Evolutionary conservation across 495 filamentous ascomycete genomes (phyloP).

Genomic region (Tuber calosporum): DNA sequence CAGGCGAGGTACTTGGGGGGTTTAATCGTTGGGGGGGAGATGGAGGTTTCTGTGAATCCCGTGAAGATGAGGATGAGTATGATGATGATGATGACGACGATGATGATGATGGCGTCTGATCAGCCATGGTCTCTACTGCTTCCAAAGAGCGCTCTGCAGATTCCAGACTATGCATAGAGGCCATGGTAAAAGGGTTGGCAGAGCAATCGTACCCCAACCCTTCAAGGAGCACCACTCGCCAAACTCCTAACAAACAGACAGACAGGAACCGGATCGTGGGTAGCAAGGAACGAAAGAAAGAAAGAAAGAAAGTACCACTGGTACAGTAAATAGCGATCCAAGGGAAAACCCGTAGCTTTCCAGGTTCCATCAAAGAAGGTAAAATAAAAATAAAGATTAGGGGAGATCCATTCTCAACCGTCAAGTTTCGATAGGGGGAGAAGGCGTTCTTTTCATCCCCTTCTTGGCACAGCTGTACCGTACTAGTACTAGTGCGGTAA

Average conservation of each 20-base stretch:
- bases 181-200: slow-evolving; percentile 9
- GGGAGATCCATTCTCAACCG: slow-evolving; percentile 2
- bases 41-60: slow-evolving; percentile 11
- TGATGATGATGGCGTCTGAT: slow-evolving; percentile 11
- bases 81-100: slow-evolving; percentile 7
- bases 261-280: neutral
- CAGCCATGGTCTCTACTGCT: neutral
- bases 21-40: slow-evolving; percentile 20
- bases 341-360: slow-evolving; percentile 2
- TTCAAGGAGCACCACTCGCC: neutral
- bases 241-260: neutral
- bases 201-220: neutral
- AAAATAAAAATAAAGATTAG: neutral
- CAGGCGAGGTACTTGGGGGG: slow-evolving; percentile 14
- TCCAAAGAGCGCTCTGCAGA: slow-evolving; percentile 3
- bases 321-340: neutral
- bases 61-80: slow-evolving; percentile 14
- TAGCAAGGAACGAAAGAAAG: neutral
- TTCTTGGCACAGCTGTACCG: neutral
- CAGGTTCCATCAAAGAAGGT: neutral
- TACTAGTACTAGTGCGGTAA: too few species aligned
- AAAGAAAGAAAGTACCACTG: neutral
- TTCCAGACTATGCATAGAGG: slow-evolving; percentile 20
- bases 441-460: neutral
- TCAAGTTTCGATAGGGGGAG: neutral